Base-by-base conservation (phyloP, 495 filamentous ascomycete species). In the Neurospora cerealis region DNA sequence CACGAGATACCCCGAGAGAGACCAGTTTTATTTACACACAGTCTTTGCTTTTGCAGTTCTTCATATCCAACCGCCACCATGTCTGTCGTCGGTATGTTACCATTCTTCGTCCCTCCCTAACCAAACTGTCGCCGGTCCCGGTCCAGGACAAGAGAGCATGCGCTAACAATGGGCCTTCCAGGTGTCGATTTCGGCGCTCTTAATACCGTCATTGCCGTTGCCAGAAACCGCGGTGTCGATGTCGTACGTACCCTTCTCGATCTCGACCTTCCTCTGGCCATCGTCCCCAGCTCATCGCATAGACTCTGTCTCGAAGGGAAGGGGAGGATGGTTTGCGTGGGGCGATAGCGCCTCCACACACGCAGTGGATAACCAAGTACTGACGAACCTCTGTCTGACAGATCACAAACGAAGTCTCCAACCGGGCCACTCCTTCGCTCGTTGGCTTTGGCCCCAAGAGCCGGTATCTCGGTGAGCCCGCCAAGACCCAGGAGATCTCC, bases 361-460 rank as follows among this genome's bases (percentile, higher is more conserved):
- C 6, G 54, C 24, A 32, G 24, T 32, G 54, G 24, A 62, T 17
- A 13, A 32, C 13, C 15, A 66, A 74, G 42, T 36, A 69, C 73
- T 72, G 62, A 74, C 75, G 69, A 71, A 32, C 28, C 11, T 8
- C 2, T 71, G 11, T 69, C 69, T 17, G 42, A 39, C 79, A 97
- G 93, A 98, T 99, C 81, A 92, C 95, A 84, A 99, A 99, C 86
- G 96, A 99, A 84, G 96, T 98, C 78, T 99, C 96, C 73, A 98
- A 99, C 87, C 92, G 96, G 84, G 92, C 93, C 71, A 99, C 96
- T 76, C 96, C 96, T 93, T 92, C 96, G 76, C 88, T 99, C 73
- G 96, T 99, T 75, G 93, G 93, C 79, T 99, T 98, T 84, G 94
- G 92, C 71, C 92, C 93, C 78, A 96, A 95, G 85, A 92, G 89